Conservation (phyloP, 352 stramenopile species). For the Globisporangium takayamanum region DNA sequence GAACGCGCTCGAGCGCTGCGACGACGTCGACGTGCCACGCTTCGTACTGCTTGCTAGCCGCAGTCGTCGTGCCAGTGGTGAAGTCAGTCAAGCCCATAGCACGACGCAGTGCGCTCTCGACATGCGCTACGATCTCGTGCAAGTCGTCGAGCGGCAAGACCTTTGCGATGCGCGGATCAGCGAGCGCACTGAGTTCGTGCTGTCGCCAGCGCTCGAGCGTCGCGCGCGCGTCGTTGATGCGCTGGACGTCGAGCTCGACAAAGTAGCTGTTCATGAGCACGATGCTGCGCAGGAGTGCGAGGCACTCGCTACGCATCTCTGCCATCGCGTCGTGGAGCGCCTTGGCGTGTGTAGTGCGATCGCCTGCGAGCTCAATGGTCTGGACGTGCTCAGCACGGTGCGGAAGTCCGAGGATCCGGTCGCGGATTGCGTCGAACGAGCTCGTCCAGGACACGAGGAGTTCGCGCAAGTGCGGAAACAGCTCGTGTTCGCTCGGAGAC, state of each 20-base stretch:
- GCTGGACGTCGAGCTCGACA: slow-evolving; percentile 40
- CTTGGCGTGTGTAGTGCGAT: slow-evolving; percentile 22
- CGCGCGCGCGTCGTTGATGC: slow-evolving; percentile 33
- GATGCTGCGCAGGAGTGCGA: slow-evolving; percentile 35
- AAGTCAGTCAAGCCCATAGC: slow-evolving; percentile 50
- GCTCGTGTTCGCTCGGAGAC: slow-evolving; percentile 17
- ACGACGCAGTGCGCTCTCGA: slow-evolving; percentile 27
- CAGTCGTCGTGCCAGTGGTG: slow-evolving; percentile 21
- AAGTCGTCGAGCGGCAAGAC: slow-evolving; percentile 34
- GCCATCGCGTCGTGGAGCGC: slow-evolving; percentile 38
- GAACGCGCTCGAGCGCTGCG: slow-evolving; percentile 23
- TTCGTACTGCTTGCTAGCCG: slow-evolving; percentile 34
- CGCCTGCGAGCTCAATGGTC: slow-evolving; percentile 20
- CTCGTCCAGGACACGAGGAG: slow-evolving; percentile 23
- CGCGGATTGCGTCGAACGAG: slow-evolving; percentile 24
- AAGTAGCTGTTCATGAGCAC: slow-evolving; percentile 56
- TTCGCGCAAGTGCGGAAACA: slow-evolving; percentile 32
- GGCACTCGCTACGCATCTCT: slow-evolving; percentile 32
- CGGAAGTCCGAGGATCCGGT: slow-evolving; percentile 27
- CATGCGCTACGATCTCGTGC: slow-evolving; percentile 21
- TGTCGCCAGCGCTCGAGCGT: slow-evolving; percentile 27
- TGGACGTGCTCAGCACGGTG: slow-evolving; percentile 25
- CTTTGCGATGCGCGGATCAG: slow-evolving; percentile 31
- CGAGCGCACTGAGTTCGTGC: slow-evolving; percentile 27
- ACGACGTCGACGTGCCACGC: slow-evolving; percentile 39